phyloP scores from a whole-genome alignment of 768 basidiomycete genomes.

The Porpolomopsis calyptriformis region DNA sequence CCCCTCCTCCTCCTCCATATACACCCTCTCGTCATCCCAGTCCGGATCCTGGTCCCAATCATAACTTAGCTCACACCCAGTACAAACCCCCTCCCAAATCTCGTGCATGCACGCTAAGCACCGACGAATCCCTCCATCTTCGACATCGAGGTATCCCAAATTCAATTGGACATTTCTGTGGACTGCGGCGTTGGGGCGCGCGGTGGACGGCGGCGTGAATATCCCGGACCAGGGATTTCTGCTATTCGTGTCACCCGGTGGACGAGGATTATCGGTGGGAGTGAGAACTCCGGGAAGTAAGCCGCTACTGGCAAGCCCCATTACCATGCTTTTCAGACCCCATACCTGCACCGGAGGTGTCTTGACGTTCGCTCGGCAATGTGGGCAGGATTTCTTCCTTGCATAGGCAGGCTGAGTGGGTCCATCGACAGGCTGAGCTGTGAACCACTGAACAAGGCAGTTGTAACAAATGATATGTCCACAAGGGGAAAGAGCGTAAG shows the following conservation, averaged over 20 bases:
- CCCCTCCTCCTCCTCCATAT: neutral
- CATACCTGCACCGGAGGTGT: constrained; percentile 64
- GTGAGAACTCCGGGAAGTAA: neutral
- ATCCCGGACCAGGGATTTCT: constrained; percentile 9
- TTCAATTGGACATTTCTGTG: too few relatives aligned
- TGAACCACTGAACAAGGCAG: constrained; percentile 75
- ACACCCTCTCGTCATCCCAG: constrained; percentile 10
- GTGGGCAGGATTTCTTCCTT: constrained; percentile 58
- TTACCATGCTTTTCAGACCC: constrained; percentile 57
- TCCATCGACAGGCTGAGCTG: constrained; percentile 23
- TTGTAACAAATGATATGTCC: constrained; percentile 63
- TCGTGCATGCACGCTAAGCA: constrained; percentile 73
- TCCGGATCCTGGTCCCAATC: constrained; percentile 17
- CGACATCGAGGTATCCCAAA: constrained; percentile 50
- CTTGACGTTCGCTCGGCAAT: constrained; percentile 52
- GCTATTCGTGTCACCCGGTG: neutral
- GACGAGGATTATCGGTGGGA: neutral
- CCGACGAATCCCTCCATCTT: constrained; percentile 69
- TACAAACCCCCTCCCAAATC: constrained; percentile 60
- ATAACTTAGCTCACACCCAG: constrained; percentile 49
- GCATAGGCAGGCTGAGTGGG: constrained; percentile 29
- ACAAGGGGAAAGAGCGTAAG: constrained; percentile 66
- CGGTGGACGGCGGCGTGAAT: constrained; percentile 11
- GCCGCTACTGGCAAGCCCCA: constrained; percentile 40
- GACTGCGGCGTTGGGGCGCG: too few relatives aligned